phyloP scores from a whole-genome alignment of 176 grass and related monocot species.

The Neostapfia colusana region DNA sequence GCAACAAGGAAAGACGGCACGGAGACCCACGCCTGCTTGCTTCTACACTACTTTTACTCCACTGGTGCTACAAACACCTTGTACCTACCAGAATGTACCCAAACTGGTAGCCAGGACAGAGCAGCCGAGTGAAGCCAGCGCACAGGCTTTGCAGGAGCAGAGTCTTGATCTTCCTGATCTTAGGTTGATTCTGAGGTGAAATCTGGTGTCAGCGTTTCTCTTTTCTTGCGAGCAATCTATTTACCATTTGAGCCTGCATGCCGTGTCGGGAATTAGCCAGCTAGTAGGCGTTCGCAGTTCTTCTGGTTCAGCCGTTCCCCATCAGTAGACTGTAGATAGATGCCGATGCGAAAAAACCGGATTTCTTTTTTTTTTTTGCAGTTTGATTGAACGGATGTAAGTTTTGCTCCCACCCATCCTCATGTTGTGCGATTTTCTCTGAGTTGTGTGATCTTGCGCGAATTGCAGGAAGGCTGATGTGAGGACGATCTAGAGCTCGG shows the following conservation, averaged over 20 bases:
- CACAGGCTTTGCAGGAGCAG: background rate
- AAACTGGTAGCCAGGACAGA: slow-evolving; percentile 13
- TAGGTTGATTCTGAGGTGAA: background rate
- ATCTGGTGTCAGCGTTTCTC: background rate
- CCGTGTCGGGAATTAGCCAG: background rate
- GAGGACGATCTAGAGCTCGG: background rate
- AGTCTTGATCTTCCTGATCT: background rate
- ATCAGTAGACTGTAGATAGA: background rate
- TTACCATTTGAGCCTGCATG: background rate
- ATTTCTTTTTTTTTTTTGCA: background rate
- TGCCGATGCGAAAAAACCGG: background rate
- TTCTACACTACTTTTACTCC: background rate
- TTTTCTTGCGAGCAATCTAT: background rate
- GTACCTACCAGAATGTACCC: slow-evolving; percentile 35
- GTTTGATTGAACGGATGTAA: background rate
- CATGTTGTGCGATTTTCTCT: background rate
- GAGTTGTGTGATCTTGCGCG: background rate
- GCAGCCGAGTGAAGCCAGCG: background rate
- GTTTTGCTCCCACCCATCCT: background rate
- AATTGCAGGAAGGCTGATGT: slow-evolving; percentile 21
- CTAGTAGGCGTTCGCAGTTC: background rate
- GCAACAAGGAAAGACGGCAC: background rate
- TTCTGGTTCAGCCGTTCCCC: background rate
- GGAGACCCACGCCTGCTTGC: slow-evolving; percentile 19
- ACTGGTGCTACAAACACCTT: background rate